Evolutionary conservation across 1,284 basidiomycete species (phyloP).

Genomic region (Fomitopsis schrenkii): DNA sequence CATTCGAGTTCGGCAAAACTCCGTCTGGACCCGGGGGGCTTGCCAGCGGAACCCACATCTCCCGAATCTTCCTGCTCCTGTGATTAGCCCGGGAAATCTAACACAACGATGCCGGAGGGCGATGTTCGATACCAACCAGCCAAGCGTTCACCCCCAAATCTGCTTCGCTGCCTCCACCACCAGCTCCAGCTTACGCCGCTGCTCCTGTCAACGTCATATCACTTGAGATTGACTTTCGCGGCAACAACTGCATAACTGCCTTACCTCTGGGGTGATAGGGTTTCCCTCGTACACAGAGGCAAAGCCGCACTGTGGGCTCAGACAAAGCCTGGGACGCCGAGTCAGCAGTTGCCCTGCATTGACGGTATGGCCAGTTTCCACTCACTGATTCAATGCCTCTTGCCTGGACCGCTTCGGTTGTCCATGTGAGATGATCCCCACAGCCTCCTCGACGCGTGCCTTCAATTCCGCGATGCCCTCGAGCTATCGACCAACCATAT

Average conservation of each 20-base stretch:
- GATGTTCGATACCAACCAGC: background rate
- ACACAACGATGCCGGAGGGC: background rate
- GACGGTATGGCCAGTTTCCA: constrained; percentile 7
- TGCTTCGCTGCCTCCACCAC: constrained; percentile 48
- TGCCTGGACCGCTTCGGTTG: constrained; percentile 46
- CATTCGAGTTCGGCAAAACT: background rate
- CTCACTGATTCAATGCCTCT: constrained; percentile 56
- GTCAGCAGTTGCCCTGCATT: background rate
- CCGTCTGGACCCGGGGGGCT: background rate
- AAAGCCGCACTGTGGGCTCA: constrained; percentile 76
- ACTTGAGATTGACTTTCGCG: background rate
- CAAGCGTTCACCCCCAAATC: constrained; percentile 36
- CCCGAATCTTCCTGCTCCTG: background rate
- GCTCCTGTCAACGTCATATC: constrained; percentile 17
- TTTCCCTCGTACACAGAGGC: constrained; percentile 67
- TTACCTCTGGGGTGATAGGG: constrained; percentile 51
- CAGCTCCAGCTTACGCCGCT: constrained; percentile 43
- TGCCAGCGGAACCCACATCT: background rate
- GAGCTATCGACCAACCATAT: constrained; percentile 31
- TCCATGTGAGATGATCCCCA: constrained; percentile 49
- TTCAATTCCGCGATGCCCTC: constrained; percentile 57
- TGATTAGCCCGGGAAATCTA: background rate
- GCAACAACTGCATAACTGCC: constrained; percentile 12
- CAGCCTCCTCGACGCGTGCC: constrained; percentile 60
- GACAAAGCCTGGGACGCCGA: constrained; percentile 43